Evolutionary conservation across 2,329 filamentous ascomycete genomes (phyloP).

Genomic region (Gyromitra esculenta): DNA sequence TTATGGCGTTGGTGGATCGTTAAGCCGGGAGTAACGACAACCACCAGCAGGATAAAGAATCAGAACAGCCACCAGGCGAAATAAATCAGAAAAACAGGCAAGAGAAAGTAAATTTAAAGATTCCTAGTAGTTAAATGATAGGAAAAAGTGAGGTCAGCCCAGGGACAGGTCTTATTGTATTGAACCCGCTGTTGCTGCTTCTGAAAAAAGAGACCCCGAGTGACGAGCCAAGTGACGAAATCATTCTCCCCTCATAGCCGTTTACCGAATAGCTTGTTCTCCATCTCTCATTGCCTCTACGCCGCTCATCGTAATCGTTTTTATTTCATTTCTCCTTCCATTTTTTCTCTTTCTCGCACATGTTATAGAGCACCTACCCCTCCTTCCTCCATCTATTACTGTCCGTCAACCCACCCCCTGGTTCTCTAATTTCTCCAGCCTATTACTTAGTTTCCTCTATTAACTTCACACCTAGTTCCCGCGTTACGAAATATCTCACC

Average conservation of each 20-base stretch:
- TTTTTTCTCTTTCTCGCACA: background rate
- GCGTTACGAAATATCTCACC: constrained; percentile 4
- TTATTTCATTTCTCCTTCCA: constrained; percentile 17
- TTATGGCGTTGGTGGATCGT: constrained; percentile 11
- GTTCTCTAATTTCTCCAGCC: background rate
- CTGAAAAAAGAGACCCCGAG: constrained; percentile 25
- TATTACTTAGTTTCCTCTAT: background rate
- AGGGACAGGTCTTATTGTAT: background rate
- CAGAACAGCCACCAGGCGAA: background rate
- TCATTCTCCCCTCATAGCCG: constrained; percentile 18
- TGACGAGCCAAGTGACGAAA: constrained; percentile 45
- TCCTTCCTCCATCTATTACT: background rate
- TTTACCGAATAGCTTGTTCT: constrained; percentile 30
- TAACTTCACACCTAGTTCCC: constrained; percentile 2
- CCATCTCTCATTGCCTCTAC: constrained; percentile 31
- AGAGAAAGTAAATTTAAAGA: constrained; percentile 1
- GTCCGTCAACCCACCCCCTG: background rate
- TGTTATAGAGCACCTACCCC: background rate
- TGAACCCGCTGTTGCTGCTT: constrained; percentile 11
- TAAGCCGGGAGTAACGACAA: constrained; percentile 7
- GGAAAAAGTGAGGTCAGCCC: background rate
- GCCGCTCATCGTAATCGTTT: constrained; percentile 23
- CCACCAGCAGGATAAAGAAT: background rate
- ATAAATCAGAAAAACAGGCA: constrained; percentile 8
- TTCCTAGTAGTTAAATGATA: constrained; percentile 9